Conservation (phyloP, 73 alveolate species). For the Paramecium octaurelia region DNA sequence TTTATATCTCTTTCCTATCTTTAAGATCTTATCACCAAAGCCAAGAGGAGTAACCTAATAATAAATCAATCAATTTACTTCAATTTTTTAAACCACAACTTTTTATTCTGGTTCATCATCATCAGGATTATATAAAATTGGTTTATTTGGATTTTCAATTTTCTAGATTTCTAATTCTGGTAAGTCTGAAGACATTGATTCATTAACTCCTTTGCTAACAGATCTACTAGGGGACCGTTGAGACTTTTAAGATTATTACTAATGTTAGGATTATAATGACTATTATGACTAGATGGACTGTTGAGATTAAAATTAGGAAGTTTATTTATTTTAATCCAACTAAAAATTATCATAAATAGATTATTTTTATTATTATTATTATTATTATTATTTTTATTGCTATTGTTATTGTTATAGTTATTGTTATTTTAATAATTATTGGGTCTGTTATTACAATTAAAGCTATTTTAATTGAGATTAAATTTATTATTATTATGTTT, state of each 20-base stretch:
- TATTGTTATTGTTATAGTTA: background rate
- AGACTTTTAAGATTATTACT: background rate
- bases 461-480: background rate
- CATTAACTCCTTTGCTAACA: background rate
- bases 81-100: background rate
- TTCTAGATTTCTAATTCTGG: background rate
- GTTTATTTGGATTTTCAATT: background rate
- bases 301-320: background rate
- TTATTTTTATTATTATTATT: background rate
- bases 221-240: background rate
- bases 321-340: background rate
- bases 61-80: background rate
- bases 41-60: background rate
- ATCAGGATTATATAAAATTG: conserved; percentile 34
- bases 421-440: background rate
- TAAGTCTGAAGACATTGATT: background rate
- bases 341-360: background rate
- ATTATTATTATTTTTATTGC: background rate
- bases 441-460: background rate
- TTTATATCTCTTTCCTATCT: conserved; percentile 18
- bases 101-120: background rate
- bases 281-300: background rate
- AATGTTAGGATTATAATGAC: background rate
- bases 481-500: background rate
- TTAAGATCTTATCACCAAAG: background rate